phyloP scores from a whole-genome alignment of 352 stramenopile species.

The Globisporangium nagaii region DNA sequence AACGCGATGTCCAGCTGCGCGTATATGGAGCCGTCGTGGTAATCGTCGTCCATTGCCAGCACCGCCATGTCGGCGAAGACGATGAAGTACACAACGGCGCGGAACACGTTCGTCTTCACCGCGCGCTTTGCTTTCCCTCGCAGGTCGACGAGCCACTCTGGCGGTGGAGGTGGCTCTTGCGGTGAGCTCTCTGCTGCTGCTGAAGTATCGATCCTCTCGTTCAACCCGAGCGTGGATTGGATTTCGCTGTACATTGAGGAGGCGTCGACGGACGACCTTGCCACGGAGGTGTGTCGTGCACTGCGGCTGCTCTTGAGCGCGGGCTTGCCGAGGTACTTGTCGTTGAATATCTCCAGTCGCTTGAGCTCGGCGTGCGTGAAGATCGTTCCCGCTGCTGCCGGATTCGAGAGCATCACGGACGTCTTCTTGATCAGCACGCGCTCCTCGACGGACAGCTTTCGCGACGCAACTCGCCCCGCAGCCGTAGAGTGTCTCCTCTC shows the following conservation, averaged over 20 bases:
- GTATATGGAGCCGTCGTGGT: slow-evolving; percentile 18
- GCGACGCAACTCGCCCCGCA: neutral
- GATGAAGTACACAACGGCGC: slow-evolving; percentile 31
- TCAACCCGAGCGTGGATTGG: slow-evolving; percentile 3
- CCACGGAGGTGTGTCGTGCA: slow-evolving; percentile 1
- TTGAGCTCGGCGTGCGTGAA: slow-evolving; percentile 36
- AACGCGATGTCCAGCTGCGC: slow-evolving; percentile 44
- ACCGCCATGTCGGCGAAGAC: slow-evolving; percentile 49
- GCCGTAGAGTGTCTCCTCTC: neutral
- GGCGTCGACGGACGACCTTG: slow-evolving; percentile 4
- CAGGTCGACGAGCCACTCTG: slow-evolving; percentile 17
- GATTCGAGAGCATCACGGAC: slow-evolving; percentile 45
- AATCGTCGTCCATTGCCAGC: slow-evolving; percentile 55
- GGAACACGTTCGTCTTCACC: slow-evolving; percentile 48
- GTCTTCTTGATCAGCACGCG: slow-evolving; percentile 36
- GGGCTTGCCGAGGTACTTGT: slow-evolving; percentile 29
- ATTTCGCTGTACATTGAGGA: slow-evolving; percentile 11
- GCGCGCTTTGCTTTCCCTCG: slow-evolving; percentile 21
- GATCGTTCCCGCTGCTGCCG: slow-evolving; percentile 30
- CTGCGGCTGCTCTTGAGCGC: slow-evolving; percentile 1
- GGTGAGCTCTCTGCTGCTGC: neutral
- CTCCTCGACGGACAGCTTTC: slow-evolving; percentile 33
- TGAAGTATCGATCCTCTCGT: neutral
- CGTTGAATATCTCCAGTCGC: slow-evolving; percentile 32
- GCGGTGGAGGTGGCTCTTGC: slow-evolving; percentile 3